A percentile compares a stretch with the other conserved stretches of the same genome.
Conservation (phyloP, 768 basidiomycete species). For the Lentinus brumalis region DNA sequence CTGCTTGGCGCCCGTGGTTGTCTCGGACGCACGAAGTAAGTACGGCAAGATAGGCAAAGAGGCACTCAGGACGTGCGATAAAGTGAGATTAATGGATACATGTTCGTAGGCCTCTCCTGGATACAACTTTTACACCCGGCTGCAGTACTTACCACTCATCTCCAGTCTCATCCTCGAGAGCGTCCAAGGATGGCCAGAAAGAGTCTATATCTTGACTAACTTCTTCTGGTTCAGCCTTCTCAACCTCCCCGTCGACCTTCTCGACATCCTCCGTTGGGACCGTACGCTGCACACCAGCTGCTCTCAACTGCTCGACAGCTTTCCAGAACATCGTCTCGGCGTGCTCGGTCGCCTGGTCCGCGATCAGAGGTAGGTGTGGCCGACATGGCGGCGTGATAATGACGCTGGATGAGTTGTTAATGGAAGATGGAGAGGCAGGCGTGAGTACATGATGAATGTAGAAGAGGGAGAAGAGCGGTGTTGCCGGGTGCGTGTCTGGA, state of each 20-base stretch:
- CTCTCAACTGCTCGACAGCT: constrained; percentile 36
- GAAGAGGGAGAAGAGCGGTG: constrained; percentile 55
- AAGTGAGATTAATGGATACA: too few species aligned
- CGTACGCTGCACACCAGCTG: constrained; percentile 25
- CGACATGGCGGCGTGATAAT: constrained; percentile 33
- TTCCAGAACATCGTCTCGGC: constrained; percentile 64
- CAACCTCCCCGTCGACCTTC: constrained; percentile 22
- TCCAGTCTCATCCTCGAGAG: too few species aligned
- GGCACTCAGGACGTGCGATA: too few species aligned
- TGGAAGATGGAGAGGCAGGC: not conserved
- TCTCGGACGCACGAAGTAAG: too few species aligned
- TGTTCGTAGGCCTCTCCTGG: too few species aligned
- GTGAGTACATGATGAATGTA: constrained; percentile 49
- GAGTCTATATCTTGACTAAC: too few species aligned
- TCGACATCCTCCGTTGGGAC: constrained; percentile 19
- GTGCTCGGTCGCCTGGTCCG: constrained; percentile 56
- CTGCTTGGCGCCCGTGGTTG: too few species aligned
- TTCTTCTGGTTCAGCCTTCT: constrained; percentile 19
- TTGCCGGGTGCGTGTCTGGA: constrained; percentile 19
- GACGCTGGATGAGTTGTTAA: constrained; percentile 25
- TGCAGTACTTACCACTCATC: too few species aligned
- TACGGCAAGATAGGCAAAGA: too few species aligned
- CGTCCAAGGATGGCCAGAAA: too few species aligned
- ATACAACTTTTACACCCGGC: too few species aligned
- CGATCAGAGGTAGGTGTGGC: constrained; percentile 48